phyloP scores from a whole-genome alignment of 352 stramenopile genomes.

The Globisporangium canariense region DNA sequence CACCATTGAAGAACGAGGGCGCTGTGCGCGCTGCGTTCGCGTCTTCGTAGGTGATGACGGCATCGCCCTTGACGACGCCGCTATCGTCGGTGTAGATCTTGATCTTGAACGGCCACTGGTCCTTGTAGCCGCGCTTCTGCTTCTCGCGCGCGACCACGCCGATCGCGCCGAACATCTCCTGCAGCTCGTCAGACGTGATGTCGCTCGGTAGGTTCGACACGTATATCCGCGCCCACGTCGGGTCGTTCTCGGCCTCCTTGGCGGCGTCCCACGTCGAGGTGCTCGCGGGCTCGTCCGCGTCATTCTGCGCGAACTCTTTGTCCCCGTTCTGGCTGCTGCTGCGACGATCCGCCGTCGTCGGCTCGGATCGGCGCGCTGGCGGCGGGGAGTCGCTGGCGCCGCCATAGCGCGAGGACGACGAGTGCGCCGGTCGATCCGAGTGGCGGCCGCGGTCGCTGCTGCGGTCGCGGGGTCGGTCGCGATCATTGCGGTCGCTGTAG shows the following conservation, averaged over 20 bases:
- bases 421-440: slow-evolving; percentile 13
- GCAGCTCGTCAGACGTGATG: slow-evolving; percentile 73
- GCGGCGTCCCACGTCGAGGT: slow-evolving; percentile 61
- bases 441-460: slow-evolving; percentile 19
- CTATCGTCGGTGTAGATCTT: slow-evolving; percentile 83
- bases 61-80: slow-evolving; percentile 75
- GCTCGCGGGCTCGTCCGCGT: slow-evolving; percentile 26
- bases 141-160: slow-evolving; percentile 81
- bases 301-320: slow-evolving; percentile 16
- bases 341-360: neutral
- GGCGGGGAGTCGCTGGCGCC: slow-evolving; percentile 2
- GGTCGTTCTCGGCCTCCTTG: slow-evolving; percentile 79
- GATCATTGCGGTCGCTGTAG: slow-evolving; percentile 22
- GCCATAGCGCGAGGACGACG: slow-evolving; percentile 2
- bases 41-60: slow-evolving; percentile 85
- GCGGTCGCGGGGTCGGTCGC: slow-evolving; percentile 18
- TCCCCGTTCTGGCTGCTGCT: slow-evolving; percentile 9
- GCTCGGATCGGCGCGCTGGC: slow-evolving; percentile 4
- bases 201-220: slow-evolving; percentile 81
- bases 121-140: slow-evolving; percentile 85
- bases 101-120: slow-evolving; percentile 90
- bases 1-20: slow-evolving; percentile 83
- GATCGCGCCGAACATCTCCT: slow-evolving; percentile 84
- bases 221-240: slow-evolving; percentile 84
- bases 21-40: slow-evolving; percentile 76